Base-by-base conservation (phyloP, 345 rosid species). In the Sapria himalayana region DNA sequence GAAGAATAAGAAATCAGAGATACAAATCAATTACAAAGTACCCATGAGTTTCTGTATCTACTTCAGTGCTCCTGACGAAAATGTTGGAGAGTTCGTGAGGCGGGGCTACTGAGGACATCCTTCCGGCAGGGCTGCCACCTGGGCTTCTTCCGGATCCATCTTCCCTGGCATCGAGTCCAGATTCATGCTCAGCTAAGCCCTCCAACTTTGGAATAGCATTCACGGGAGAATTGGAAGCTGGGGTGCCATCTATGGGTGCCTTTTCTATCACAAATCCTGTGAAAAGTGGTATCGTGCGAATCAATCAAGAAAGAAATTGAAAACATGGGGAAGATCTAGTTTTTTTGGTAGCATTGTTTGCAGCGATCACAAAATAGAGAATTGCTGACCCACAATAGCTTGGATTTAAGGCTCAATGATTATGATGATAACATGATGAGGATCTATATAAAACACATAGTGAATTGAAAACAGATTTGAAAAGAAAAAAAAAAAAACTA, bases 141-240 rank as follows among this genome's bases (percentile, higher is more conserved):
- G 98, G 91, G 63, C 94, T 82, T 76, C 78, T 72, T 25, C 66
- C 84, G 18, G 51, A 63, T 47, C 71, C 98, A 63, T 76, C 93
- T 55, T 79, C 98, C 60, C 89, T 78, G 49, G 59, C 81, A 40
- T 65, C 22, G 19, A 69, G 59, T 22, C 60, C 61, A 63, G 70
- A 74, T 55, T 78, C 92, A 49, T 57, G 57, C 39, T 81, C 92
- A 37, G 55, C 37, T n/a, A 67, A 54, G 36, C 57, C 62, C 37
- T 52, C 62, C 21, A 52, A 60, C 50, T 71, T 74, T 15, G 48
- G 78, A 51, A 65, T 67, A 33, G 56, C 54, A 56, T 64, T 58
- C 37, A 75, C 52, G 29, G 62, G 52, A 19, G 64, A 69, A 57
- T 76, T 78, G 9, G 70, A 59, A 33, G 70, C 58, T 50, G 43